Base-by-base conservation (phyloP, 2,329 filamentous ascomycete species). In the Dothideomycetidae sp. region DNA sequence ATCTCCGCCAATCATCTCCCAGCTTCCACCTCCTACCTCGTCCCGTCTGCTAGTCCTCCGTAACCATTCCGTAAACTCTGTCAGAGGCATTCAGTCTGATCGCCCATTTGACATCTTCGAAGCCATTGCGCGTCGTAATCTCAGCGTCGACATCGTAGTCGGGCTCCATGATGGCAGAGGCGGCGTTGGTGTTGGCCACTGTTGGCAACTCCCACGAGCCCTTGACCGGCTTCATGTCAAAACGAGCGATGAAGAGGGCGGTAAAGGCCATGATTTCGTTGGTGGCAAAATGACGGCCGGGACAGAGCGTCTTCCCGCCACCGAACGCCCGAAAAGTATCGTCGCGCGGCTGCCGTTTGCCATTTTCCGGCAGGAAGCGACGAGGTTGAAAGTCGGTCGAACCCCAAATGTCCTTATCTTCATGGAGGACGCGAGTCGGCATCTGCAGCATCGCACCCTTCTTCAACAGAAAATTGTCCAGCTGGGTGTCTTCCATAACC, bases 291-390 rank as follows among this genome's bases (percentile, higher is more conserved):
- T 66, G 59, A 3, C 63, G 51, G 0, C 64, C 63, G 3, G 65
- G 63, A 40, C 65, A 69, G 9, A 68, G 46, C 5, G 60, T 63
- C 33, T 62, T 64, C 9, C 67, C 66, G 2, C 66, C 59, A 3
- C 67, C 67, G 46, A 71, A 71, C 0, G 61, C 54, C 14, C 66
- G 51, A 41, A 67, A 67, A 5, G 56, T 49, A 14, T 45, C 11
- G 43, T 45, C 26, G 21, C 40, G 33, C 29, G 36, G n/a, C 23
- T 40, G 42, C 5, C 12, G 34, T 17, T 17, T n/a, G 11, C 4
- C 16, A 11, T 31, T 32, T 10, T 36, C 36, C n/a, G n/a, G n/a
- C 10, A 46, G 34, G 46, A 68, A 68, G 7, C 63, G 60, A 5
- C 44, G 29, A 0, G 63, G 54, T 26, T 65, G 59, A 47, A 69